Conservation (phyloP, 108 stramenopile genomes). For the Cyclotella choctawhatcheeana region DNA sequence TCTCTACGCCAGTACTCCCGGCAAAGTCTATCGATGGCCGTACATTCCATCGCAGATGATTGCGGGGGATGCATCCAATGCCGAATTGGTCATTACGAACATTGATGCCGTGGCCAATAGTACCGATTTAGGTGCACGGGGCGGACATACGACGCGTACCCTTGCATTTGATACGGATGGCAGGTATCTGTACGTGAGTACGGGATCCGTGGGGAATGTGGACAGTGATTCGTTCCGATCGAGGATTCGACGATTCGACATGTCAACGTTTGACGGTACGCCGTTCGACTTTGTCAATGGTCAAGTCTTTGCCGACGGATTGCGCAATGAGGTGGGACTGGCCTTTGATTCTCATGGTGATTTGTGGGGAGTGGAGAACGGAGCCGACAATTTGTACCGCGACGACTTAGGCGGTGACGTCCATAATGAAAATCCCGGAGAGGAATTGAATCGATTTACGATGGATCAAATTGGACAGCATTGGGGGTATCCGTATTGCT, state of each 20-base stretch:
- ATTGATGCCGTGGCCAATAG: slow-evolving; percentile 57
- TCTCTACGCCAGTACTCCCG: slow-evolving; percentile 65
- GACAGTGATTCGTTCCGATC: slow-evolving; percentile 64
- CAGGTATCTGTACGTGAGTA: slow-evolving; percentile 62
- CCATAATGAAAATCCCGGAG: slow-evolving; percentile 73
- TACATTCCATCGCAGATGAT: slow-evolving; percentile 18
- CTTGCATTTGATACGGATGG: slow-evolving; percentile 63
- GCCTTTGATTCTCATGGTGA: slow-evolving; percentile 70
- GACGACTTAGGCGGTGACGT: slow-evolving; percentile 77
- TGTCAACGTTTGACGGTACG: slow-evolving; percentile 18
- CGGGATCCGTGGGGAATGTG: slow-evolving; percentile 63
- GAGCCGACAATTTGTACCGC: slow-evolving; percentile 65
- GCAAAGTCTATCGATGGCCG: slow-evolving; percentile 69
- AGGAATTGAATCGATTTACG: slow-evolving; percentile 76
- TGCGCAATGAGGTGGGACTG: slow-evolving; percentile 80
- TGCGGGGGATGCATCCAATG: slow-evolving; percentile 10
- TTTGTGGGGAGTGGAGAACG: slow-evolving; percentile 83
- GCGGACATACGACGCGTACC: slow-evolving; percentile 75
- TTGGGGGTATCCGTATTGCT: slow-evolving; percentile 83
- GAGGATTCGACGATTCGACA: slow-evolving; percentile 66
- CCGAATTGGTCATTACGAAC: slow-evolving; percentile 40
- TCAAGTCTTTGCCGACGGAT: slow-evolving; percentile 80
- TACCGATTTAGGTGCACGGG: slow-evolving; percentile 51
- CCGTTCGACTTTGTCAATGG: slow-evolving; percentile 59
- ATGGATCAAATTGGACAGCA: slow-evolving; percentile 60